Percentiles rank a stretch among this genome's conserved stretches.
Evolutionary conservation across 768 basidiomycete species (phyloP).

Genomic region (Tylopilus vinaceipallidus): DNA sequence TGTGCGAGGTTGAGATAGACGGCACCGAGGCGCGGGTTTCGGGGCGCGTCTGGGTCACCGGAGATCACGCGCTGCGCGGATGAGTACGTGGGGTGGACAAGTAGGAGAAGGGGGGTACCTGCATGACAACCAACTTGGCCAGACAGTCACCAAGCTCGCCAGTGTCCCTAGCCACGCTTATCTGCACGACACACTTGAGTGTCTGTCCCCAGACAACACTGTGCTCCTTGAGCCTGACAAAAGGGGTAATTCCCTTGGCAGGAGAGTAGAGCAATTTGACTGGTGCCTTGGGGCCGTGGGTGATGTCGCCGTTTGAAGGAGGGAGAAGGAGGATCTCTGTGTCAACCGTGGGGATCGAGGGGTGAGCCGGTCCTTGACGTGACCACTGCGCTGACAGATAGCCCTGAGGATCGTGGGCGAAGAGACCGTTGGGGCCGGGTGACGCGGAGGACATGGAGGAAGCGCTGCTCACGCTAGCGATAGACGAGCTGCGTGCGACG

Average conservation of each 20-base stretch:
- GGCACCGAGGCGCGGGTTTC: constrained; percentile 60
- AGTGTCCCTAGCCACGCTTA: constrained; percentile 55
- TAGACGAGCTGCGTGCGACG: constrained; percentile 19
- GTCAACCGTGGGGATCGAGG: no score
- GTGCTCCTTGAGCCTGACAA: constrained; percentile 61
- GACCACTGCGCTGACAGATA: constrained; percentile 31
- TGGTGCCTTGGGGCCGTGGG: not conserved
- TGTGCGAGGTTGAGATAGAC: constrained; percentile 73
- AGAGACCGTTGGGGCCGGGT: not conserved
- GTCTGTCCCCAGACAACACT: constrained; percentile 59
- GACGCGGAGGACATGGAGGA: constrained; percentile 21
- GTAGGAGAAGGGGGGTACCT: constrained; percentile 31
- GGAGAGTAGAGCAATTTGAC: constrained; percentile 28
- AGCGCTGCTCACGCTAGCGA: constrained; percentile 18
- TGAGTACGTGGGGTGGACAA: not conserved
- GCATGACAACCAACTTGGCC: constrained; percentile 65
- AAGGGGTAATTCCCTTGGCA: constrained; percentile 61
- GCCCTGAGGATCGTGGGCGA: constrained; percentile 5
- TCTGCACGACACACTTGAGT: constrained; percentile 56
- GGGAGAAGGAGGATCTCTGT: not conserved
- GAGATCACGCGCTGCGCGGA: constrained; percentile 49
- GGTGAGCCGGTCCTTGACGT: constrained; percentile 9
- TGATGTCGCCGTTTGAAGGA: not conserved
- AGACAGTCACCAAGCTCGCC: constrained; percentile 49
- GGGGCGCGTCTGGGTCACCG: constrained; percentile 53